Percentiles rank a stretch among this genome's conserved stretches.
These are phyloP conservation scores for Trametes elegans DNA, from an alignment of 768 basidiomycete genomes.

Conservation along the genomic window DNA sequence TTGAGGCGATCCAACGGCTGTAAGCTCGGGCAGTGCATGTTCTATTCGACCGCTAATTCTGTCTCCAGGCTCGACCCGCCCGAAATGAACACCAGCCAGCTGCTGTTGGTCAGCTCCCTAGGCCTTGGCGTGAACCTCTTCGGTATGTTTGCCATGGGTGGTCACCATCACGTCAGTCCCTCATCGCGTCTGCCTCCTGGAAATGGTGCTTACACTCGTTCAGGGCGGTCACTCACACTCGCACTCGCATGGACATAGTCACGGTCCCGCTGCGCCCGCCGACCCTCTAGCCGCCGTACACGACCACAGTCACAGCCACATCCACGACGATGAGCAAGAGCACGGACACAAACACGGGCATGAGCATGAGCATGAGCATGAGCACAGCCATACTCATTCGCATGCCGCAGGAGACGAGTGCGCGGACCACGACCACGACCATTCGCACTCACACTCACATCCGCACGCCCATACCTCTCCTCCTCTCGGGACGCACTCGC, in stretches of 20 bases:
- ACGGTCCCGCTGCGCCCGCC: constrained; percentile 18
- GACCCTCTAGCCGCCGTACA: background rate
- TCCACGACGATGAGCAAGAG: constrained; percentile 1
- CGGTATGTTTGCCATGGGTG: constrained; percentile 99
- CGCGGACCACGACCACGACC: constrained; percentile 4
- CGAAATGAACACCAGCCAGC: constrained; percentile 95
- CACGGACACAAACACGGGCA: constrained; percentile 16
- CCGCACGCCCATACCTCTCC: constrained; percentile 11
- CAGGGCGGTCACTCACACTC: constrained; percentile 57
- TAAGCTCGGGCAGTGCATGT: constrained; percentile 29
- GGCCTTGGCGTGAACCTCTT: constrained; percentile 94
- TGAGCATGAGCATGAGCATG: constrained; percentile 5
- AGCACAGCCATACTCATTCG: constrained; percentile 20
- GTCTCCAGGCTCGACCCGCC: constrained; percentile 81
- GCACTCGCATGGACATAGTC: constrained; percentile 32
- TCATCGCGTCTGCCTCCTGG: background rate
- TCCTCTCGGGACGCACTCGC: constrained; percentile 3
- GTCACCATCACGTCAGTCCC: constrained; percentile 72
- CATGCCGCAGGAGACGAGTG: background rate
- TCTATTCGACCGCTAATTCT: background rate
- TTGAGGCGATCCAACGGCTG: constrained; percentile 96
- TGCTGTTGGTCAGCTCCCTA: constrained; percentile 83
- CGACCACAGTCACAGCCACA: background rate
- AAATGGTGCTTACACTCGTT: background rate
- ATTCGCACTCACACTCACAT: background rate